Evolutionary conservation across 1,284 basidiomycete species (phyloP), one percentile per base, ranked within the genome.

Genomic region (Phenoliferia sp.): DNA sequence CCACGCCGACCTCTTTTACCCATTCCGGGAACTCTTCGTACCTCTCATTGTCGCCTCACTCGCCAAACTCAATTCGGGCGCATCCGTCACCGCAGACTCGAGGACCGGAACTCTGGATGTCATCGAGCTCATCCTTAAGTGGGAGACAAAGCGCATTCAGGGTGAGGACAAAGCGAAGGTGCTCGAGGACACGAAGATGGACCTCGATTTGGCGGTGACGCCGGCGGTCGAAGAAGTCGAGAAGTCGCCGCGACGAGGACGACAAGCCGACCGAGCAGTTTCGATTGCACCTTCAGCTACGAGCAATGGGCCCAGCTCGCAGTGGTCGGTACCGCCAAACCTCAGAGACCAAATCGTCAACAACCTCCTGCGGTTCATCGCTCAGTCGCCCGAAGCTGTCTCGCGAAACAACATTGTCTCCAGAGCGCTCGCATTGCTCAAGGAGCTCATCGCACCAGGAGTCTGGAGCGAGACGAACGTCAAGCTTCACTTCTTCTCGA

Each of bases 381-480:
- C 92, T n/a, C 84, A 87, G 29, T 84, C 86, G 6, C 83, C 86
- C 57, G 94, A 98, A 64, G 82, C 85, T 6, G 82, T 86, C 32
- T 82, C 85, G 19, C 85, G 86, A 65, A 83, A 82, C 29, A 83
- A 85, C 28, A 82, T 94, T 26, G 84, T 91, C 54, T 85, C 88
- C 54, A 87, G 91, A 68, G 92, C 92, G 0, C 82, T 97, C 61
- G 81, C 84, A 6, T 82, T 96, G n/a, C 83, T 99, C 67, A 88
- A 90, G 76, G 84, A 86, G 73, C 87, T 97, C 74, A 85, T 94
- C 32, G 86, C 88, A 2, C 87, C 89, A 0, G 86, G 85, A 61
- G 92, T 92, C 22, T 93, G 96, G 90, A 87, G 85, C n/a, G 93
- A 95, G 76, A 92, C 98, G 19, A 90, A 90, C 15, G 88, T 98